Evolutionary conservation across 2,329 filamentous ascomycete species (phyloP), one percentile per base, ranked within the genome.

Genomic region (Microsporum audouinii): DNA sequence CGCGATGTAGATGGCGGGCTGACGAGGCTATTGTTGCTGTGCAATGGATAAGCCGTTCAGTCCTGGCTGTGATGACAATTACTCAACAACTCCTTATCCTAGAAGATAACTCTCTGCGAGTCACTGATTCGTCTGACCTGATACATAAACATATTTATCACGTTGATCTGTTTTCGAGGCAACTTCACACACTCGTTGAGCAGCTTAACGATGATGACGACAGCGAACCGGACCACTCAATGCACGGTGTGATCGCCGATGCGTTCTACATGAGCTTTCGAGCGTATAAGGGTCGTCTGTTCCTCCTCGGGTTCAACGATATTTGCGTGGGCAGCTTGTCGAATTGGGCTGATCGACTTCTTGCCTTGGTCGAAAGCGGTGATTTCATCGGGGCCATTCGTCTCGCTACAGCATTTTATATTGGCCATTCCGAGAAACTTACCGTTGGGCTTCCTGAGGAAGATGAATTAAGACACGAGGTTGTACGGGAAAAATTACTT

Each of bases 221-320:
- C 62, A 43, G 17, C n/a, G 57, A 59, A 12, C 57, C 17, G 23
- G 91, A 96, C 68, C 80, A 84, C 0, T 89, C 90, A 0, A 88
- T 97, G 85, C 94, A 97, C 74, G 92, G 92, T 1, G 91, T 97
- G 6, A 89, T 97, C 56, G 92, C 92, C 5, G 94, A 99, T 78
- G 94, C 91, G 0, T 99, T 96, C 68, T 92, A 92, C 71, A 97
- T 97, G 90, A 96, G 92, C 73, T 92, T 97, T 75, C 90, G 89
- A 69, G 83, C 90, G 2, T 99, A 97, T 76, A 99, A 97, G 73
- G 91, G 94, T 3, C 84, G 92, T 34, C 79, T 96, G 39, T 99
- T 99, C 70, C 77, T 97, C 2, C 80, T 99, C 6, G 91, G 94
- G n/a, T 91, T 92, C 76, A 94, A 92, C 69, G 92, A 97, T 70